Evolutionary conservation across 768 basidiomycete species (phyloP).

Genomic region (Gloeopeniophorella convolvens): DNA sequence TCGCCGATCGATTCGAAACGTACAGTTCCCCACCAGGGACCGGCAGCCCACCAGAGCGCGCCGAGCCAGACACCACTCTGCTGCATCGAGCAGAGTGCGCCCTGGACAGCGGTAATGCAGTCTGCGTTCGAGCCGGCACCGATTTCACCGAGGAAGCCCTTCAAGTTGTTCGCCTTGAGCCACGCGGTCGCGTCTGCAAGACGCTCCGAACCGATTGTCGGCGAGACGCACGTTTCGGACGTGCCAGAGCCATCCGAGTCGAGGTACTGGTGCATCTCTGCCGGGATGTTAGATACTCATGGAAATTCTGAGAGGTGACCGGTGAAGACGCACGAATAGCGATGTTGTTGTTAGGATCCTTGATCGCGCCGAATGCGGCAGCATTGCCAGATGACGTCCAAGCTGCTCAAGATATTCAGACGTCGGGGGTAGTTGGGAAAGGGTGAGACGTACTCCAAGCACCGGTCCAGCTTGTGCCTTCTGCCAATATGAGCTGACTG

Average conservation of each 20-base stretch:
- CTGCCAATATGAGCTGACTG: constrained; percentile 32
- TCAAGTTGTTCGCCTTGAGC: constrained; percentile 52
- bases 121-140: constrained; percentile 40
- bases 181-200: constrained; percentile 49
- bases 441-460: constrained; percentile 51
- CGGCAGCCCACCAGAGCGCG: constrained; percentile 53
- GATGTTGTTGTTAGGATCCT: constrained; percentile 55
- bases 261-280: constrained; percentile 69
- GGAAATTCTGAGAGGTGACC: neutral
- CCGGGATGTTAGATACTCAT: neutral
- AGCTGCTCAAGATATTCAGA: too few species aligned
- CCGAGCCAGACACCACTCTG: constrained; percentile 54
- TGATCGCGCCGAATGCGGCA: constrained; percentile 41
- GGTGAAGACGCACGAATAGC: constrained; percentile 40
- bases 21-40: constrained; percentile 54
- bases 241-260: constrained; percentile 60
- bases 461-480: constrained; percentile 47
- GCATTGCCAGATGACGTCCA: too few species aligned
- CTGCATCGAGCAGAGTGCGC: constrained; percentile 55
- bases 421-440: too few species aligned
- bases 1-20: constrained; percentile 28
- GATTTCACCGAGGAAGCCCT: constrained; percentile 61
- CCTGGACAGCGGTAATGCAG: constrained; percentile 44
- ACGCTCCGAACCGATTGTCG: constrained; percentile 54
- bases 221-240: constrained; percentile 44